Percentiles rank a stretch among this genome's conserved stretches.
These are phyloP conservation scores for Pseudomassariella vexata DNA, from an alignment of 2,329 filamentous ascomycete species.

Conservation along the genomic window DNA sequence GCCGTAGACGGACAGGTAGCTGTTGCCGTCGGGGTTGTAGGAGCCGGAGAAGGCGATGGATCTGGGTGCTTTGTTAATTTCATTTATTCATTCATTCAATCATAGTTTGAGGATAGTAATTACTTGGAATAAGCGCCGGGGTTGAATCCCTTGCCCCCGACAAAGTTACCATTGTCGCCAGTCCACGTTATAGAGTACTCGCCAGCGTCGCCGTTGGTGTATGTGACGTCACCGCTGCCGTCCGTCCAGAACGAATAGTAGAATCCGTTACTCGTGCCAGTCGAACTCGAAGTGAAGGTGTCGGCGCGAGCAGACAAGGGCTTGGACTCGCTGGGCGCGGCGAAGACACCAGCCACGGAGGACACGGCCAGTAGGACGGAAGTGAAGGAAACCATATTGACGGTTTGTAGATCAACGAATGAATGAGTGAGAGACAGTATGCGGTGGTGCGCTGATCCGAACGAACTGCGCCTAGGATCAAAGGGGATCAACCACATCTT, in stretches of 20 bases:
- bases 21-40: slow-evolving; percentile 42
- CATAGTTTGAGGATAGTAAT: slow-evolving; percentile 2
- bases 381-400: slow-evolving; percentile 34
- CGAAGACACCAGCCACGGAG: slow-evolving; percentile 25
- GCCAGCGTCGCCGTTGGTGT: slow-evolving; percentile 48
- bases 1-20: slow-evolving; percentile 34
- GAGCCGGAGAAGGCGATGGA: slow-evolving; percentile 42
- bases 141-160: slow-evolving; percentile 45
- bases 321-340: slow-evolving; percentile 28
- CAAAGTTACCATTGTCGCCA: slow-evolving; percentile 38
- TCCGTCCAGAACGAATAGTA: slow-evolving; percentile 59
- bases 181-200: slow-evolving; percentile 43
- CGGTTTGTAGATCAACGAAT: too few species aligned
- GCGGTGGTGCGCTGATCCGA: too few species aligned
- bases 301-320: slow-evolving; percentile 21
- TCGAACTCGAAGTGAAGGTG: slow-evolving; percentile 35
- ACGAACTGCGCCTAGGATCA: too few species aligned
- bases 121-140: slow-evolving; percentile 15
- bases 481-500: too few species aligned
- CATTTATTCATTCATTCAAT: too few species aligned
- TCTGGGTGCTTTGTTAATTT: slow-evolving; percentile 20
- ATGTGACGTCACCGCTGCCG: slow-evolving; percentile 41
- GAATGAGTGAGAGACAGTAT: too few species aligned
- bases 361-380: slow-evolving; percentile 30
- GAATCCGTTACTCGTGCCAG: slow-evolving; percentile 50